These are phyloP conservation scores for Calonectria fujianensis DNA, from an alignment of 2,329 filamentous ascomycete species.

Conservation along the genomic window DNA sequence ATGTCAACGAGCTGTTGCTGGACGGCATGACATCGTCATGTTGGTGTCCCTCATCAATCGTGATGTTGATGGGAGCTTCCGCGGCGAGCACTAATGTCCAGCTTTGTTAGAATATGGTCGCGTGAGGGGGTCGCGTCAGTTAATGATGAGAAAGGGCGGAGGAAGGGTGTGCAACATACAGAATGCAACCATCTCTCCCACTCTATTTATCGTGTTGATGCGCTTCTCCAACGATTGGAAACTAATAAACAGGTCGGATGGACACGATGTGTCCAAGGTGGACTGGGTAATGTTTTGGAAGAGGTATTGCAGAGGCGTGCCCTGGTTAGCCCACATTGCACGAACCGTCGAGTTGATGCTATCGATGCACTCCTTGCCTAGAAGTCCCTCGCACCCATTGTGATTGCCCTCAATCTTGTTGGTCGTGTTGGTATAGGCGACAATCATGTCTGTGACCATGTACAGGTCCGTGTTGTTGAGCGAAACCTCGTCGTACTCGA, in stretches of 20 bases:
- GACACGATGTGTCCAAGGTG: neutral
- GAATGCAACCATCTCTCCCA: neutral
- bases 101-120: neutral
- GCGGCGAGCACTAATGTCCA: neutral
- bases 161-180: neutral
- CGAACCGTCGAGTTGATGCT: constrained; percentile 21
- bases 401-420: neutral
- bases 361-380: constrained; percentile 5
- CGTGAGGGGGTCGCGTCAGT: too few species aligned
- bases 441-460: constrained; percentile 23
- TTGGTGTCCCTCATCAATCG: neutral
- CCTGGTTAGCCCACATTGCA: neutral
- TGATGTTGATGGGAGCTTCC: constrained; percentile 1
- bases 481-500: constrained; percentile 18
- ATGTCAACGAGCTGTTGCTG: constrained; percentile 26
- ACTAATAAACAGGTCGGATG: neutral
- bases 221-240: neutral
- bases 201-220: neutral
- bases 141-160: too few species aligned
- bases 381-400: constrained; percentile 18
- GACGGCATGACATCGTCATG: constrained; percentile 14
- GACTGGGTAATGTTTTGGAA: neutral
- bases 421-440: constrained; percentile 17
- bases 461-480: constrained; percentile 26
- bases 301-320: neutral